These are phyloP conservation scores for Tillandsia leiboldiana DNA, from an alignment of 176 grass and related monocot genomes.

Conservation along the genomic window DNA sequence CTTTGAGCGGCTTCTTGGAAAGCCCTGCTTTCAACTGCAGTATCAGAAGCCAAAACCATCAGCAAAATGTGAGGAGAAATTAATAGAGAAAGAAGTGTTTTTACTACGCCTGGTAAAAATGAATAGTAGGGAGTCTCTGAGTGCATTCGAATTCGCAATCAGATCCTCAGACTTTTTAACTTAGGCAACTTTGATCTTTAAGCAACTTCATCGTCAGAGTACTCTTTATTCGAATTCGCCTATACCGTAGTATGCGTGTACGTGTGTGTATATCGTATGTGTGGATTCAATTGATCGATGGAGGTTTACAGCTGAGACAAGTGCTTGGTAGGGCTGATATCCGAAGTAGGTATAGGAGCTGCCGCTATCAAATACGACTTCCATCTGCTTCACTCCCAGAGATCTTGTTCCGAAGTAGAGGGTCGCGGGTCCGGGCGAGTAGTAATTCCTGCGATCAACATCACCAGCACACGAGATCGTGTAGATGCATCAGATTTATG, in stretches of 20 bases:
- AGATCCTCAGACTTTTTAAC: too few relatives aligned
- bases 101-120: too few relatives aligned
- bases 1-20: slow-evolving; percentile 35
- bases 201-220: too few relatives aligned
- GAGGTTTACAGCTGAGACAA: slow-evolving; percentile 59
- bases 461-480: not conserved
- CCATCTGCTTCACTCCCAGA: slow-evolving; percentile 54
- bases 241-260: too few relatives aligned
- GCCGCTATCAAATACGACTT: slow-evolving; percentile 82
- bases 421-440: slow-evolving; percentile 70
- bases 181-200: too few relatives aligned
- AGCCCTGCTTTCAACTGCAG: slow-evolving; percentile 61
- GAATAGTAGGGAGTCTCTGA: too few relatives aligned
- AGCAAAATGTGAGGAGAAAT: slow-evolving; percentile 6
- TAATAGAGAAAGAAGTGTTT: slow-evolving; percentile 4
- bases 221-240: too few relatives aligned
- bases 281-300: too few relatives aligned
- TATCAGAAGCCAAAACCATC: slow-evolving; percentile 9
- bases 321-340: slow-evolving; percentile 58
- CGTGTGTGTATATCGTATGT: too few relatives aligned
- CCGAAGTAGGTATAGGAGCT: slow-evolving; percentile 86
- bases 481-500: not conserved
- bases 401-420: slow-evolving; percentile 45
- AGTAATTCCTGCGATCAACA: slow-evolving; percentile 51
- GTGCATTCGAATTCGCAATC: too few relatives aligned